Percentiles rank a stretch among this genome's conserved stretches.
Conservation (phyloP, 768 basidiomycete genomes). For the Tricholoma saponaceum region DNA sequence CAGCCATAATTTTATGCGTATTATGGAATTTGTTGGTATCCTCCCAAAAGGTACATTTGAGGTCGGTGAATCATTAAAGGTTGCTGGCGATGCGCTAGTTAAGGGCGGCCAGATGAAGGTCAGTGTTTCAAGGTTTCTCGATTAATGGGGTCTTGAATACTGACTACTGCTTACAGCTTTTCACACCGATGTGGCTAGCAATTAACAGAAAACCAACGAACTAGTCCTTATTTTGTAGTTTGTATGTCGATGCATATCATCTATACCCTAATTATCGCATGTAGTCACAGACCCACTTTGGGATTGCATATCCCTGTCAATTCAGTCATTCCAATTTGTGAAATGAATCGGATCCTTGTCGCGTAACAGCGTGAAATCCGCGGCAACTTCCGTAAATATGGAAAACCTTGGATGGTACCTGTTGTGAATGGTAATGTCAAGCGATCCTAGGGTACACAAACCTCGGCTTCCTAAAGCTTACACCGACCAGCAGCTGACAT, state of each 20-base stretch:
- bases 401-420: constrained; percentile 16
- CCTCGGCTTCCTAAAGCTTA: constrained; percentile 63
- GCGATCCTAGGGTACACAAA: constrained; percentile 64
- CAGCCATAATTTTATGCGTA: constrained; percentile 74
- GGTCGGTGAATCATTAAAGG: constrained; percentile 84
- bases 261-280: constrained; percentile 13
- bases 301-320: background rate
- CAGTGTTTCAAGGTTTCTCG: constrained; percentile 14
- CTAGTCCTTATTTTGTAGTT: constrained; percentile 11
- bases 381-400: constrained; percentile 26
- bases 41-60: constrained; percentile 91
- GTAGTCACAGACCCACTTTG: constrained; percentile 1
- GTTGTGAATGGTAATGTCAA: constrained; percentile 28
- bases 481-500: constrained; percentile 58
- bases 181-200: constrained; percentile 85
- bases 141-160: background rate
- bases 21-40: constrained; percentile 73
- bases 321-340: background rate
- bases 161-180: constrained; percentile 46
- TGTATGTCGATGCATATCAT: constrained; percentile 1
- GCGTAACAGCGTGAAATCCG: constrained; percentile 13
- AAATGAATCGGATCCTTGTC: background rate
- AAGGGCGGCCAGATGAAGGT: constrained; percentile 86
- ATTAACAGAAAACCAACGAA: constrained; percentile 53
- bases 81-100: constrained; percentile 76